A percentile compares a stretch with the other conserved stretches of the same genome.
Evolutionary conservation across 768 basidiomycete genomes (phyloP).

Genomic region (Boletus pseudo-olivaceus): DNA sequence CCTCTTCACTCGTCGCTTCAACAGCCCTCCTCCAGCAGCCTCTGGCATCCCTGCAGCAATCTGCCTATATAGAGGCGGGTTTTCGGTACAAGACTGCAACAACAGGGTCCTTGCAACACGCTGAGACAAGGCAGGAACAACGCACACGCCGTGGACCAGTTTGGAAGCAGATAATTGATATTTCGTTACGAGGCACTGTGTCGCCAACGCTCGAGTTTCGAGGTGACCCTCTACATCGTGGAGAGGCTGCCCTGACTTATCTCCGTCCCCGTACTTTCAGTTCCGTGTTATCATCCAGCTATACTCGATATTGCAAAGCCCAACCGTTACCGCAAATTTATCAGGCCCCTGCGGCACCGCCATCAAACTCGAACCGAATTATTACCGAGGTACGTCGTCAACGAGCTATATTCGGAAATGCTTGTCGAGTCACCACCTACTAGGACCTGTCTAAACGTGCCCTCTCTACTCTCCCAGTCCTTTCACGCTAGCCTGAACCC

Average conservation of each 20-base stretch:
- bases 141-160: constrained; percentile 1
- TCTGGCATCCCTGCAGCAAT: not conserved
- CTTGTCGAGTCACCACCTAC: not conserved
- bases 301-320: not conserved
- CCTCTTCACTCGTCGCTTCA: not conserved
- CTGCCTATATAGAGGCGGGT: constrained; percentile 1
- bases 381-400: constrained; percentile 3
- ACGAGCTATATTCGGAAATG: not conserved
- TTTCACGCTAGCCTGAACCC: not conserved
- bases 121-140: constrained; percentile 17
- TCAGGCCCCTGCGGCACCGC: not conserved
- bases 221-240: constrained; percentile 6
- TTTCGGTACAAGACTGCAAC: constrained; percentile 6
- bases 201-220: not conserved
- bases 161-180: constrained; percentile 1
- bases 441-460: not conserved
- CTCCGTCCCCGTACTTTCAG: constrained; percentile 20
- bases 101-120: constrained; percentile 8
- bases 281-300: constrained; percentile 13
- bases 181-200: constrained; percentile 5
- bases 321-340: not conserved
- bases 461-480: not conserved
- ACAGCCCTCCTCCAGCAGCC: not conserved
- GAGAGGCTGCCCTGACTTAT: constrained; percentile 13
- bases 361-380: not conserved